Base-by-base conservation (phyloP, 1,139 yeast species). In the Trichomonascaceae sp. region DNA sequence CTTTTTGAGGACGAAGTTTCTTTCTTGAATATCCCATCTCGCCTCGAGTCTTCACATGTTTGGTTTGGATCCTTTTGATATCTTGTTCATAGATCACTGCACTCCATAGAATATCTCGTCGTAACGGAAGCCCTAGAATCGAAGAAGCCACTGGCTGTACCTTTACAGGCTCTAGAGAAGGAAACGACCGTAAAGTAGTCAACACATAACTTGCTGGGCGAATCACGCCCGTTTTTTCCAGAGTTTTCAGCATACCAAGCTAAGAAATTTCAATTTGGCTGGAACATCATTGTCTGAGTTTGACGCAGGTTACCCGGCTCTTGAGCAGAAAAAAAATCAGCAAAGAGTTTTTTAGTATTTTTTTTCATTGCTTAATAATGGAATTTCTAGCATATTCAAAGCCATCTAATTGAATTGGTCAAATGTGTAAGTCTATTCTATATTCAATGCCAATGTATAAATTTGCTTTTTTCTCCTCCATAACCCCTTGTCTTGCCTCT, bases 41-140 rank as follows among this genome's bases (percentile, higher is more conserved):
- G 47, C 88, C 81, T 70, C 96, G 85, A 56, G 93, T 87, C 47
- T 87, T 84, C 41, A 93, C 95, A 67, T 85, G 85, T 1, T 90
- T 84, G 0, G 97, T 80, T 45, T 97, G 97, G 12, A 88, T 96
- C 70, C 98, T 83, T 60, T 84, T 84, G 58, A 82, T 82, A 66
- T 95, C 97, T 45, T 93, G 87, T 74, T 93, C 99, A 74, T 78
- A 89, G 1, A 88, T 88, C 18, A 88, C 97, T 0, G 98, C 96
- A 66, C 85, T 83, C 97, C 98, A 93, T 59, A 93, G 78, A 39
- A 91, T 71, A 71, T 93, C 99, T 71, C 96, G 83, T 72, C 99
- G 84, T 56, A 87, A 70, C 44, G 96, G 96, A 39, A 79, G 76
- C 56, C 84, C 84, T 53, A 93, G 74, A 50, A 90, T 78, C 20